A percentile compares a stretch with the other conserved stretches of the same genome.
phyloP scores from a whole-genome alignment of 305 asterid genomes.

The Rubia balearica region DNA sequence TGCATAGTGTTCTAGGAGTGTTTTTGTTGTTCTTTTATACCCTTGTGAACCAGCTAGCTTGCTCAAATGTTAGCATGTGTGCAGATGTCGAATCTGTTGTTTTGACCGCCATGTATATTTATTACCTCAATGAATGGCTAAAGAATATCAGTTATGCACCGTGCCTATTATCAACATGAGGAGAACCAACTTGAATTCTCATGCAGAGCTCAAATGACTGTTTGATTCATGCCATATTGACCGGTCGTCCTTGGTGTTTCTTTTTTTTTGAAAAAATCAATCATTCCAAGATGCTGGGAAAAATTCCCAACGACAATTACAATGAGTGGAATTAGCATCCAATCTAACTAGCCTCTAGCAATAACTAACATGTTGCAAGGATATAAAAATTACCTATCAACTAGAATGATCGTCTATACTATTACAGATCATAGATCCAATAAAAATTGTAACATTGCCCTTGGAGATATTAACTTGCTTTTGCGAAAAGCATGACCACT shows the following conservation, averaged over 20 bases:
- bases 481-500: too few relatives aligned
- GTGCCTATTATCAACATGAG: conserved; percentile 75
- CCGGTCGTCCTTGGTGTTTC: conserved; percentile 49
- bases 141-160: conserved; percentile 45
- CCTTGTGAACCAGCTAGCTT: background rate
- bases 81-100: conserved; percentile 81
- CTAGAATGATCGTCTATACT: too few relatives aligned
- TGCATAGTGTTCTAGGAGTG: background rate
- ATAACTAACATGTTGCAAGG: too few relatives aligned
- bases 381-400: too few relatives aligned
- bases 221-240: conserved; percentile 69
- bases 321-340: too few relatives aligned
- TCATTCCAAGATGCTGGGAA: too few relatives aligned
- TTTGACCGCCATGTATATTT: conserved; percentile 66
- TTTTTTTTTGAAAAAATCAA: background rate
- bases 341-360: too few relatives aligned
- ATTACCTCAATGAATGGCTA: conserved; percentile 46
- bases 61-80: conserved; percentile 6
- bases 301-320: too few relatives aligned
- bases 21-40: background rate
- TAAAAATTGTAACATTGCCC: too few relatives aligned
- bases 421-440: too few relatives aligned
- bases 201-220: conserved; percentile 59
- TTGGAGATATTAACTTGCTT: too few relatives aligned
- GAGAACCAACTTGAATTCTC: conserved; percentile 46